Evolutionary conservation across 2,329 filamentous ascomycete species (phyloP), one percentile per base, ranked within the genome.

Genomic region (Hymenoscyphus salicellus): DNA sequence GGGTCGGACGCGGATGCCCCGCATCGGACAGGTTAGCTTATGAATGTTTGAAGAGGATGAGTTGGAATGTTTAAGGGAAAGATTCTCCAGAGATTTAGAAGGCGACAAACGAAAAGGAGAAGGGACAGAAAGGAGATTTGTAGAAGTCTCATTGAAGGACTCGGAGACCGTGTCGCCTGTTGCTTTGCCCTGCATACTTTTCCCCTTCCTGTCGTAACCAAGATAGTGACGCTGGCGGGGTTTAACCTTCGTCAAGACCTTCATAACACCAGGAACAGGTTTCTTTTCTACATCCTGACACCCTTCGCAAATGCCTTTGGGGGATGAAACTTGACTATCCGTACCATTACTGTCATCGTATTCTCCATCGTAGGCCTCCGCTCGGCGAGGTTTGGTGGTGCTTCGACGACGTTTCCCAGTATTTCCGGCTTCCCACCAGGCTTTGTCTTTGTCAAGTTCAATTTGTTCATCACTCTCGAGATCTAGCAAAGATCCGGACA

Each of bases 391-490:
- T 32, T 68, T 71, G n/a, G 65, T 65, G 41, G 72, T 72, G 60
- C 76, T 75, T 17, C 75, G 74, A 68, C 78, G 77, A 46, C 77
- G 78, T 58, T 80, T 78, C 1, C 76, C 75, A 23, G 77, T 82
- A 64, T 78, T 79, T 33, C 78, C 80, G 61, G 82, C 81, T 74
- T 96, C 92, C 92, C 92, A 95, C 92, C 92, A 96, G 1, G 90
- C 80, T 69, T 84, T 83, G 66, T 81, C 81, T 66, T 79, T 83
- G 52, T 87, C 84, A 8, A 67, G 61, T 61, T 75, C 73, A n/a
- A 67, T 66, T 41, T 70, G 64, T 8, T 70, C 71, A 6, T 78
- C 75, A 8, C 79, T 76, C 63, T 82, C 80, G 36, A 91, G 82
- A 65, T 91, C 85, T 33, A 92, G 81, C 60, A 90, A 77, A 0